Evolutionary conservation across 1,284 basidiomycete species (phyloP).

Genomic region (Bjerkandera adusta): DNA sequence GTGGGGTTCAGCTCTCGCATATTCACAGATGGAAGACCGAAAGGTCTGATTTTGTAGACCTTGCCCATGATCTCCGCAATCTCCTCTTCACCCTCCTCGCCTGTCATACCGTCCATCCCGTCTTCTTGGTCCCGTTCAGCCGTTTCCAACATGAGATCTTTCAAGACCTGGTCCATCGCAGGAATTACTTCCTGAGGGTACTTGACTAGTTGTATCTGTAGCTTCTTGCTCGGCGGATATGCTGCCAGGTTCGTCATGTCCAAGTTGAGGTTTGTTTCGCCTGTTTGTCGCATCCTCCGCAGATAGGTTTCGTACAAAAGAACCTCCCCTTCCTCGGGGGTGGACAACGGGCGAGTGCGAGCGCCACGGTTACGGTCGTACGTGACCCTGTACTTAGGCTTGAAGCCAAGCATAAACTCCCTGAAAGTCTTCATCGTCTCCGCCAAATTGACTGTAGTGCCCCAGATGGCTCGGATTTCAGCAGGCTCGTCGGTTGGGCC

Average conservation of each 20-base stretch:
- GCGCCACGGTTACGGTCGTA: conserved; percentile 70
- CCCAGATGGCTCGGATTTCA: conserved; percentile 93
- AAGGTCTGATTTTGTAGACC: conserved; percentile 92
- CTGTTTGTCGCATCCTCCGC: conserved; percentile 85
- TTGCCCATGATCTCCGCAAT: conserved; percentile 76
- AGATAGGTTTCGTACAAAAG: conserved; percentile 83
- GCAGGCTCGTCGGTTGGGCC: conserved; percentile 62
- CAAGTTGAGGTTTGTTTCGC: conserved; percentile 90
- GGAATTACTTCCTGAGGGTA: conserved; percentile 98
- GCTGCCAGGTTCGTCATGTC: conserved; percentile 88
- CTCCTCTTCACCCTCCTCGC: conserved; percentile 73
- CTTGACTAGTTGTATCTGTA: conserved; percentile 79
- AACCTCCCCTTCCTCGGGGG: conserved; percentile 68
- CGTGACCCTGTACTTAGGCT: conserved; percentile 84
- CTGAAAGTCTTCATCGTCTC: conserved; percentile 92
- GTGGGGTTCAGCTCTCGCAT: conserved; percentile 91
- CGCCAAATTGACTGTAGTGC: conserved; percentile 88
- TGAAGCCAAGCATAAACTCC: conserved; percentile 89
- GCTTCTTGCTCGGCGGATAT: conserved; percentile 83
- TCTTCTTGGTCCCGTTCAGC: conserved; percentile 76
- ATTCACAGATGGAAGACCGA: conserved; percentile 79
- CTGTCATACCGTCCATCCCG: conserved; percentile 67
- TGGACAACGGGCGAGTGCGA: conserved; percentile 50
- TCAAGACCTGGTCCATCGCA: conserved; percentile 94
- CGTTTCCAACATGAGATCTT: conserved; percentile 84